Base-by-base conservation (phyloP, 2,329 filamentous ascomycete species). In the Venturiaceae sp. region DNA sequence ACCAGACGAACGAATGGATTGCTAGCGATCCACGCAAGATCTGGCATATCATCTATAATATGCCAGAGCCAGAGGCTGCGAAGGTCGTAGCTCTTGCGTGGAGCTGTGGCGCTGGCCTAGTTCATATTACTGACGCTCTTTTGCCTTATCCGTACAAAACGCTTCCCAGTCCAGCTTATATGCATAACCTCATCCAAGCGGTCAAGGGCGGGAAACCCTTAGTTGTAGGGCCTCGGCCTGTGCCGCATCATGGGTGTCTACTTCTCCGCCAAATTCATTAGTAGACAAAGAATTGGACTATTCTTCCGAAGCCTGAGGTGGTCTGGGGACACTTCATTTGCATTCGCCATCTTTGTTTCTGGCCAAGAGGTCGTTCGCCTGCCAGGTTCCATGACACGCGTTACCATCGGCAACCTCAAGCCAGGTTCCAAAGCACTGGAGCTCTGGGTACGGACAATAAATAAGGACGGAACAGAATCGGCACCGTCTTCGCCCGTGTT, bases 21-120 rank as follows among this genome's bases (percentile, higher is more conserved):
- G 60, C 67, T 14, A 64, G 59, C 9, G 66, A 71, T 47, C 59
- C 63, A 3, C 65, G 65, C 13, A 71, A 71, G 58, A 60, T 70
- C 23, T 71, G 67, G 68, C 67, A 71, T 52, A 68, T 70, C 21
- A 61, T 71, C 28, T 66, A 69, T 59, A 62, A 62, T 11, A 66
- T 68, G 5, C 65, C 67, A 33, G 54, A 64, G 30, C 26, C 36
- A 9, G 34, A 39, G 21, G 30, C 26, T n/a, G 21, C 16, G 6
- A 28, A 55, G 7, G 30, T 55, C 6, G 53, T 33, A 2, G 34
- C 30, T 6, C 21, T 55, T 3, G 53, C 53, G 1, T n/a, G 16
- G 16, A n/a, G 34, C 8, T 14, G 32, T 37, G 16, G 34, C 14
- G 53, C 53, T 26, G 53, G 53, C 5, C 33, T 55, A 8, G 32